Conservation (phyloP, 805 yeast genomes). For the Wickerhamiella alocasiicola region DNA sequence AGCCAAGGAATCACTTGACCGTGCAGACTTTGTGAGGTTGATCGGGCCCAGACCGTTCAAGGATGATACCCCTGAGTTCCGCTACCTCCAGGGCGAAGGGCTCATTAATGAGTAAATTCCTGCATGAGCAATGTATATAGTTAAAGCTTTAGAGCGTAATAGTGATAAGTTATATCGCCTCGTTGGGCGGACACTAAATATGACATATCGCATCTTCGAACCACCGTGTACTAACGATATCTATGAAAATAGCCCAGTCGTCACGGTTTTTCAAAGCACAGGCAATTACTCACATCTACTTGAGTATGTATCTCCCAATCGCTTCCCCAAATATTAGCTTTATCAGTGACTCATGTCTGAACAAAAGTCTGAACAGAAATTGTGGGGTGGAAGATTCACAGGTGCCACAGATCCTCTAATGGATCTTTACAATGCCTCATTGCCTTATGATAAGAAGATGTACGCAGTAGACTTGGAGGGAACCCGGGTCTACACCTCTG, state of each 20-base stretch:
- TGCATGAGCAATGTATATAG: too few species aligned
- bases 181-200: too few species aligned
- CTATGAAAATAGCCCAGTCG: too few species aligned
- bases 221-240: too few species aligned
- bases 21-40: slow-evolving; percentile 84
- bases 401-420: slow-evolving; percentile 92
- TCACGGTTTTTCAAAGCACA: too few species aligned
- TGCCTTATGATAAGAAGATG: slow-evolving; percentile 93
- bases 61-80: slow-evolving; percentile 22
- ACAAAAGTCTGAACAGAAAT: slow-evolving; percentile 39
- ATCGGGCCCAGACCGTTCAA: slow-evolving; percentile 84
- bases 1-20: slow-evolving; percentile 75
- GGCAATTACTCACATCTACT: too few species aligned
- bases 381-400: slow-evolving; percentile 98
- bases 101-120: slow-evolving; percentile 13
- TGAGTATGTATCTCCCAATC: too few species aligned
- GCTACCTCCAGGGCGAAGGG: slow-evolving; percentile 23
- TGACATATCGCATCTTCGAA: too few species aligned
- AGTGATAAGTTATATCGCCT: too few species aligned
- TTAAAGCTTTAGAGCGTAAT: too few species aligned
- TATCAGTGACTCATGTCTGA: slow-evolving; percentile 4
- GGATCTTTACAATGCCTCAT: slow-evolving; percentile 93
- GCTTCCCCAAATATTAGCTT: too few species aligned
- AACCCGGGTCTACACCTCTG: slow-evolving; percentile 83
- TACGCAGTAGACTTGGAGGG: slow-evolving; percentile 89